Evolutionary conservation across 1,284 basidiomycete species (phyloP), one percentile per base, ranked within the genome.

Genomic region (Puccinia horiana): DNA sequence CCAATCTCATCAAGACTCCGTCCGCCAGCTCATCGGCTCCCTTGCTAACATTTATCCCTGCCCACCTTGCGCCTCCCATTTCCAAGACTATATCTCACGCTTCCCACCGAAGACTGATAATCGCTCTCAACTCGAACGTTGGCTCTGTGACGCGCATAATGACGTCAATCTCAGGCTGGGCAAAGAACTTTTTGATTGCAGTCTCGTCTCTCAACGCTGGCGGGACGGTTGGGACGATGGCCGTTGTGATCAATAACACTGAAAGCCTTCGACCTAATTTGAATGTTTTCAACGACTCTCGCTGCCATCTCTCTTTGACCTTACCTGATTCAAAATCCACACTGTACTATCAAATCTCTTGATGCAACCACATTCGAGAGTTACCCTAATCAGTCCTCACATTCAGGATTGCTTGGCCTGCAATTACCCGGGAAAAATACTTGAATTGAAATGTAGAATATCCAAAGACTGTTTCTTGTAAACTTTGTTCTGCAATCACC

Each of bases 71-170:
- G 94, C 94, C 1, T 88, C 89, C 47, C 93, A 97, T 87, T 91
- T 96, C 80, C 92, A 90, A 35, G 88, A 90, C 84, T 90, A 92
- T 85, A 90, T 95, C 83, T 88, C 89, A 84, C 86, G 84, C 26
- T 87, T 91, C 85, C 92, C 93, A 63, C 94, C 94, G 1, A 92
- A 94, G 85, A 92, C 94, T 26, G 90, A 89, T 84, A 90, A 91
- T 56, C 88, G 93, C 81, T 88, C 88, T 2, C 90, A 89, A 67
- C 88, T 97, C 83, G 93, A 93, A 85, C 88, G 89, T 84, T 98
- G 95, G 95, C 89, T 98, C 84, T 98, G 95, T 86, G 90, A 93
- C 88, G 89, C 93, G 85, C 95, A 98, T 87, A 97, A 98, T 85
- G 92, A 93, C 85, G 94, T 98, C 74, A 98, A 96, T 85, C 88